These are phyloP conservation scores for Penicillium brevicompactum DNA, from an alignment of 2,329 filamentous ascomycete genomes.

Conservation along the genomic window DNA sequence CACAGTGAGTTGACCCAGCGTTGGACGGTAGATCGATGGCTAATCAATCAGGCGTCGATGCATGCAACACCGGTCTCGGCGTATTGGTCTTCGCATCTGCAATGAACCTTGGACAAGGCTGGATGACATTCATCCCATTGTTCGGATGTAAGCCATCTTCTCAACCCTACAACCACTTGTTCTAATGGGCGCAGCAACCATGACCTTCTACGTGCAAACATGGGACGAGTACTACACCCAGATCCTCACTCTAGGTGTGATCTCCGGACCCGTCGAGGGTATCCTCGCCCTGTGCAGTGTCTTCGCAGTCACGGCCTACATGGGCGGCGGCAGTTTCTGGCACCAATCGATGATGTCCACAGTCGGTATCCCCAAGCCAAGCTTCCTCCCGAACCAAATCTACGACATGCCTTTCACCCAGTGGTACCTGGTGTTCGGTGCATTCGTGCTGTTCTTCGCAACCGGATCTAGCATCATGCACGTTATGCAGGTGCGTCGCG, in stretches of 20 bases:
- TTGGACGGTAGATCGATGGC: neutral
- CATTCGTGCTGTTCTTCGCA: constrained; percentile 79
- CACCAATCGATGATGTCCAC: constrained; percentile 75
- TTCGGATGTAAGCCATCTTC: constrained; percentile 68
- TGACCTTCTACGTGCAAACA: constrained; percentile 98
- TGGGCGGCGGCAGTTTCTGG: constrained; percentile 93
- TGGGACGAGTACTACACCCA: constrained; percentile 99
- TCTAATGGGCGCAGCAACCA: constrained; percentile 58
- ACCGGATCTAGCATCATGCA: constrained; percentile 73
- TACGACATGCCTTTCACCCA: constrained; percentile 86
- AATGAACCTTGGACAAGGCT: constrained; percentile 90
- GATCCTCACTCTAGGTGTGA: constrained; percentile 84
- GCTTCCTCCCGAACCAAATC: constrained; percentile 67
- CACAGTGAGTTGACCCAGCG: constrained; percentile 61
- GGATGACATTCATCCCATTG: constrained; percentile 80
- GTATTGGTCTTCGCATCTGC: constrained; percentile 87
- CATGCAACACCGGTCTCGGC: constrained; percentile 92
- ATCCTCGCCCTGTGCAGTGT: constrained; percentile 80
- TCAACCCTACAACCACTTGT: neutral
- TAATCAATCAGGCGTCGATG: constrained; percentile 68
- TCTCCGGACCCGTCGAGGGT: constrained; percentile 95
- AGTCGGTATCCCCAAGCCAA: constrained; percentile 65
- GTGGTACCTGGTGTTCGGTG: constrained; percentile 89
- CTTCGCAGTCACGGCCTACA: constrained; percentile 79
- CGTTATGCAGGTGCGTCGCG: constrained; percentile 78